Evolutionary conservation across 192 early-diverging fungal genomes (phyloP), one percentile per base, ranked within the genome.

Genomic region (Podila epigama): DNA sequence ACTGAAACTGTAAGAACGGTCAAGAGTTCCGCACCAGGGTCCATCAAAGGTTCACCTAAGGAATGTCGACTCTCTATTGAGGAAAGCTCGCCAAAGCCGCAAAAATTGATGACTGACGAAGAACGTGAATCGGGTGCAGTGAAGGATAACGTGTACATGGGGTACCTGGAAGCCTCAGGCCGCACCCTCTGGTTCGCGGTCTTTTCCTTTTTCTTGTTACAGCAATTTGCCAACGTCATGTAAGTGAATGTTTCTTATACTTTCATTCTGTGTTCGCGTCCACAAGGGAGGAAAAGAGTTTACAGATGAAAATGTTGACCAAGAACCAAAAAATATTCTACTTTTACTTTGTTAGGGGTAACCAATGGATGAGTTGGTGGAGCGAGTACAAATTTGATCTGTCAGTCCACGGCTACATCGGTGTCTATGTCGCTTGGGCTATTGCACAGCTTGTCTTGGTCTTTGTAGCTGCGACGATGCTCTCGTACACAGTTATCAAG

Each of bases 51-150:
- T 22, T 15, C 3, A 15, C 2, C 44, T 48, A 48, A 48, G 44
- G n/a, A 22, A 22, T 22, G 44, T 5, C 44, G 44, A 1, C 18
- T 35, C 42, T 10, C 87, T 1, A 63, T 92, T 0, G 66, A 90
- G 8, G 94, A 92, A 6, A 95, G 95, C 51, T 80, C 93, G 10
- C 90, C 92, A 0, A 94, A 89, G 48, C 52, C 79, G 52, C 90
- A 89, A 61, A 72, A 83, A 50, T 79, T 93, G 9, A 94, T 93
- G 89, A 70, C 85, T 52, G 83, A 85, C 12, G 94, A 96, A 68
- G 93, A 96, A 68, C 87, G 90, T 15, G 83, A 81, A 18, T 86
- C 87, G 0, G 94, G 94, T 52, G 78, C 81, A 60, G 88, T 92
- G 66, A 42, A 72, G 56, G 61, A 37, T 22, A 22, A 78, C 66